These are phyloP conservation scores for Casuarina glauca DNA, from an alignment of 306 rosid genomes.

Conservation along the genomic window DNA sequence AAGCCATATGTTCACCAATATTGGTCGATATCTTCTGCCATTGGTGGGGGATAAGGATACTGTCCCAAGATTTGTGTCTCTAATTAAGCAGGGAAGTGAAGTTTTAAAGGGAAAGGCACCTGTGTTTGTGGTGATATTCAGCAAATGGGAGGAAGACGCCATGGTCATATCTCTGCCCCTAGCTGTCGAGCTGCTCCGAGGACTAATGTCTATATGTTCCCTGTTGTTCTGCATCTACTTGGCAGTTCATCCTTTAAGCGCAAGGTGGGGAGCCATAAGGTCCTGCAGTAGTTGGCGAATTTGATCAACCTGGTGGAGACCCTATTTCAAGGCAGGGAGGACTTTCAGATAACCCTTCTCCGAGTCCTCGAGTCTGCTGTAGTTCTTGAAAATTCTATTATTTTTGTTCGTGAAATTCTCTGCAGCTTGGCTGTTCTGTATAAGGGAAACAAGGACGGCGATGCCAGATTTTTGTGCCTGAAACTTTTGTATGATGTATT, in stretches of 20 bases:
- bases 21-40: conserved; percentile 68
- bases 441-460: conserved; percentile 92
- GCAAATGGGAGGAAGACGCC: conserved; percentile 90
- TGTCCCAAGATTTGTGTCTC: conserved; percentile 66
- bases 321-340: conserved; percentile 97
- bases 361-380: conserved; percentile 70
- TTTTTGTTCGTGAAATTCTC: conserved; percentile 48
- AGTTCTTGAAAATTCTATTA: conserved; percentile 52
- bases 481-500: conserved; percentile 80
- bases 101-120: conserved; percentile 87
- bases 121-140: conserved; percentile 84
- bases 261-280: conserved; percentile 70
- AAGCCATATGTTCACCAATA: conserved; percentile 68
- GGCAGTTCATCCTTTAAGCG: conserved; percentile 80
- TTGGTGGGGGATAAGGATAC: conserved; percentile 83
- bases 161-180: conserved; percentile 45
- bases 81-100: conserved; percentile 90
- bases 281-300: conserved; percentile 78
- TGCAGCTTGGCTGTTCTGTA: conserved; percentile 90
- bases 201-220: too few relatives aligned
- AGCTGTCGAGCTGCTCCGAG: too few relatives aligned
- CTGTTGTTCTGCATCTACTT: conserved; percentile 40
- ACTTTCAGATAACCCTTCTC: conserved; percentile 92
- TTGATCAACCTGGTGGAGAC: conserved; percentile 72
- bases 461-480: conserved; percentile 94